phyloP scores from a whole-genome alignment of 2,329 filamentous ascomycete genomes.

The Alternaria postmessia region DNA sequence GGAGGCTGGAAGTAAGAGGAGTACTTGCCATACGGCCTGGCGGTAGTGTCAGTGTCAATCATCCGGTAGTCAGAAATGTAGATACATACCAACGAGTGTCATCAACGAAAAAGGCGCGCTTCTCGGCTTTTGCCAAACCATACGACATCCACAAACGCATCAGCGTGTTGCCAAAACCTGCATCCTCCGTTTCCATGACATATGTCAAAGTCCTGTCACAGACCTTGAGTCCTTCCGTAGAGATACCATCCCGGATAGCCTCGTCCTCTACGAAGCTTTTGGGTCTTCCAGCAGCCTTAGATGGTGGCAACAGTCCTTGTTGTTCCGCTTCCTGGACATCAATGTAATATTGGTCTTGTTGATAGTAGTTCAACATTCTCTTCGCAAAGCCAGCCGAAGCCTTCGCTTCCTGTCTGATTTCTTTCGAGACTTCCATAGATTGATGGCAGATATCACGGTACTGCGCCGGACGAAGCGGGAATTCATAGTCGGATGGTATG shows the following conservation, averaged over 20 bases:
- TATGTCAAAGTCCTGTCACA: conserved; percentile 80
- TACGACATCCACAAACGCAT: conserved; percentile 87
- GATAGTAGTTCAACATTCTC: conserved; percentile 62
- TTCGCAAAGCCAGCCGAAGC: conserved; percentile 36
- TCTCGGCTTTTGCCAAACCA: conserved; percentile 77
- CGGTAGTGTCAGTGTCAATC: conserved; percentile 21
- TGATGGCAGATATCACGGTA: conserved; percentile 75
- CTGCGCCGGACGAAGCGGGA: conserved; percentile 71
- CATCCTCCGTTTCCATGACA: conserved; percentile 75
- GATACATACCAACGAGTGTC: conserved; percentile 73
- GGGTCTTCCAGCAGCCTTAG: conserved; percentile 49
- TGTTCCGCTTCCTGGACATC: conserved; percentile 77
- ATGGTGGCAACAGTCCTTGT: conserved; percentile 66
- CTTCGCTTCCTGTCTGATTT: conserved; percentile 50
- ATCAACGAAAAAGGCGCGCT: conserved; percentile 82
- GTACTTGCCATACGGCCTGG: conserved; percentile 77
- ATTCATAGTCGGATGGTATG: conserved; percentile 71
- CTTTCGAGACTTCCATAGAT: conserved; percentile 70
- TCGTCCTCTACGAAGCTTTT: conserved; percentile 51
- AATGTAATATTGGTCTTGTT: conserved; percentile 73
- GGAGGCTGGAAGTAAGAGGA: conserved; percentile 74
- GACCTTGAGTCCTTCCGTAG: conserved; percentile 55
- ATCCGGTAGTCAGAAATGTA: not conserved
- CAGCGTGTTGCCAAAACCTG: conserved; percentile 78
- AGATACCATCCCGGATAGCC: conserved; percentile 39